phyloP scores from a whole-genome alignment of 202 grass and related monocot species.

The Elaeis oleifera region DNA sequence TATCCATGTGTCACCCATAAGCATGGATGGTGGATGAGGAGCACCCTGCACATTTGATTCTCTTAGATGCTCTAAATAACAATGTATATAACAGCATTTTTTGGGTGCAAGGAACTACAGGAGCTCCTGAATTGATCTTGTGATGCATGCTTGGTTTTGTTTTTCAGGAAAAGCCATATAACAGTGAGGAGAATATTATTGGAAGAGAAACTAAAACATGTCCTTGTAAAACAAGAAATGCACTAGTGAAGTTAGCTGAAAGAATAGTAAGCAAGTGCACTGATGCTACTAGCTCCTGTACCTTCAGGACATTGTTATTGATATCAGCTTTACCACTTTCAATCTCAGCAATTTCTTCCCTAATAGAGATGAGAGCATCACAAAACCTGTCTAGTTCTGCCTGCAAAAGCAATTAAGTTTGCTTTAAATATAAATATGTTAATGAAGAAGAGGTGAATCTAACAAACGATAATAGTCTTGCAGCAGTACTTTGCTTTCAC shows the following conservation, averaged over 20 bases:
- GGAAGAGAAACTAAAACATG: too few relatives aligned
- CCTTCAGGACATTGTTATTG: constrained; percentile 95
- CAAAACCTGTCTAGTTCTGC: constrained; percentile 97
- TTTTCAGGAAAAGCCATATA: too few relatives aligned
- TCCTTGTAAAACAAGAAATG: too few relatives aligned
- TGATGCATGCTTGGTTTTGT: too few relatives aligned
- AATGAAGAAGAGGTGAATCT: not conserved
- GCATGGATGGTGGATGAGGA: constrained; percentile 77
- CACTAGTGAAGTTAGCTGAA: not conserved
- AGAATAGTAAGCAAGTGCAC: not conserved
- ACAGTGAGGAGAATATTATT: too few relatives aligned
- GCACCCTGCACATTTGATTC: constrained; percentile 44
- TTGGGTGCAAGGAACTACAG: too few relatives aligned
- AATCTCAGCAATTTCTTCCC: constrained; percentile 81
- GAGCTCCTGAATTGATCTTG: too few relatives aligned
- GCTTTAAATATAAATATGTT: constrained; percentile 12
- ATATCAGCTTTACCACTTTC: constrained; percentile 80
- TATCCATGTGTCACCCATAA: constrained; percentile 85
- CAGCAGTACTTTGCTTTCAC: constrained; percentile 81
- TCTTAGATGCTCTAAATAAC: too few relatives aligned
- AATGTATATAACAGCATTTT: too few relatives aligned
- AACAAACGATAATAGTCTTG: not conserved
- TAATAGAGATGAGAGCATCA: constrained; percentile 98
- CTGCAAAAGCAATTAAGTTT: constrained; percentile 38
- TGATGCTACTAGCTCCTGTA: constrained; percentile 9